phyloP scores from a whole-genome alignment of 2,329 filamentous ascomycete species.

The Cladosporium sp. region DNA sequence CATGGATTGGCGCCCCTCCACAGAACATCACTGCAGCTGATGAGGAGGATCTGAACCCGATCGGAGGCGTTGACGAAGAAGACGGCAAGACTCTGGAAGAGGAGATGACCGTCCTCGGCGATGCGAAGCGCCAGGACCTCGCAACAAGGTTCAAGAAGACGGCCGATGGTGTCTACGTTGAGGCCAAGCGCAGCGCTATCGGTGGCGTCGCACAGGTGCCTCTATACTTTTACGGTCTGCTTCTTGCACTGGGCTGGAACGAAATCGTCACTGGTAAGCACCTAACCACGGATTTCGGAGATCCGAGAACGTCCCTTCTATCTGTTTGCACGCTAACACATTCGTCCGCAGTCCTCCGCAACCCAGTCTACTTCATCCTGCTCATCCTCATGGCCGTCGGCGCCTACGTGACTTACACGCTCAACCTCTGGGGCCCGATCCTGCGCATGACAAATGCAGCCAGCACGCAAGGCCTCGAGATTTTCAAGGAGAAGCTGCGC shows the following conservation, averaged over 20 bases:
- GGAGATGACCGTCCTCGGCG: slow-evolving; percentile 90
- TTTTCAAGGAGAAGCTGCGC: slow-evolving; percentile 84
- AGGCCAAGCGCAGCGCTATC: slow-evolving; percentile 94
- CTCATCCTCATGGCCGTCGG: slow-evolving; percentile 70
- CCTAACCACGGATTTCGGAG: background rate
- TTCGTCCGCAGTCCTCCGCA: slow-evolving; percentile 67
- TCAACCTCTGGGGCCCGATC: slow-evolving; percentile 95
- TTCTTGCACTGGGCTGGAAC: slow-evolving; percentile 96
- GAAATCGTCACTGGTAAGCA: slow-evolving; percentile 85
- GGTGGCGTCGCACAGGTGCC: slow-evolving; percentile 92
- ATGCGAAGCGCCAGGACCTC: slow-evolving; percentile 84
- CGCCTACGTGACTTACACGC: slow-evolving; percentile 83
- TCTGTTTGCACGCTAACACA: too few species aligned
- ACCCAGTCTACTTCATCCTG: slow-evolving; percentile 88
- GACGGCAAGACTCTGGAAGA: slow-evolving; percentile 85
- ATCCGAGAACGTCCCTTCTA: slow-evolving; percentile 13
- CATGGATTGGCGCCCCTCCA: slow-evolving; percentile 77
- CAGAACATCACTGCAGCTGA: slow-evolving; percentile 70
- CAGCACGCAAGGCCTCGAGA: slow-evolving; percentile 76
- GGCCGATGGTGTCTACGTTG: slow-evolving; percentile 94
- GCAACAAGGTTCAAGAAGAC: slow-evolving; percentile 97
- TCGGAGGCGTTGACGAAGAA: slow-evolving; percentile 90
- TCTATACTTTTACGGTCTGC: slow-evolving; percentile 85
- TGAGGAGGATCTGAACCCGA: slow-evolving; percentile 82
- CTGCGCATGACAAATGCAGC: slow-evolving; percentile 92